Base-by-base conservation (phyloP, 176 grass and related monocot genomes). In the Zoysia pacifica region DNA sequence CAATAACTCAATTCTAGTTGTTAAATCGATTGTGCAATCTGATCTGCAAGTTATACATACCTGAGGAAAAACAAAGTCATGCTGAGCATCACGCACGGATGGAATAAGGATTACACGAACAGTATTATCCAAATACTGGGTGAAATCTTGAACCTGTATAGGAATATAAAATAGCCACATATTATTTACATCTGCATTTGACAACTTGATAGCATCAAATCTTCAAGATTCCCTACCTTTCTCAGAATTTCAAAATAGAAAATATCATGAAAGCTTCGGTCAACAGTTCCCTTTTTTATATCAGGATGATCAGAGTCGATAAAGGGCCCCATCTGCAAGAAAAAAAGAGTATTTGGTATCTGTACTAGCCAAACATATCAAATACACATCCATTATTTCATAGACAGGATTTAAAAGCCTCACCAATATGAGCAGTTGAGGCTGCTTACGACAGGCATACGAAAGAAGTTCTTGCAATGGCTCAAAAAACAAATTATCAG, bases 11-110 rank as follows among this genome's bases (percentile, higher is more conserved):
- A 55, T 48, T 61, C 44, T 74, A 80, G 69, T 63, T 69, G 48
- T 66, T 37, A 45, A 39, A 77, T 60, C 47, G 84, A 64, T 77
- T 43, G 16, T 75, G 3, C 14, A 46, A 1, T 46, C 65, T n/a
- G 48, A 77, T 60, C 48, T 50, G 49, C 18, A 51, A 81, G 81
- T 52, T 62, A 4, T 70, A 72, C 72, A 62, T 40, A 98, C 95
- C 95, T 98, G 95, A 65, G 95, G 95, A 61, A 98, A 98, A 90
- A 98, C 86, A 58, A 87, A 83, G 70, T 98, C 90, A 87, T 94
- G 90, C 54, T 98, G 90, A 85, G 95, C 95, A 93, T 98, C 95
- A 58, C 92, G 89, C 81, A 93, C 78, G 19, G 92, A 98, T 74
- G 95, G 95, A 62, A 93, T 54, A 75, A 98, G 83, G 56, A 94